Evolutionary conservation across 352 stramenopile species (phyloP).

Genomic region (Globisporangium echinulatum): DNA sequence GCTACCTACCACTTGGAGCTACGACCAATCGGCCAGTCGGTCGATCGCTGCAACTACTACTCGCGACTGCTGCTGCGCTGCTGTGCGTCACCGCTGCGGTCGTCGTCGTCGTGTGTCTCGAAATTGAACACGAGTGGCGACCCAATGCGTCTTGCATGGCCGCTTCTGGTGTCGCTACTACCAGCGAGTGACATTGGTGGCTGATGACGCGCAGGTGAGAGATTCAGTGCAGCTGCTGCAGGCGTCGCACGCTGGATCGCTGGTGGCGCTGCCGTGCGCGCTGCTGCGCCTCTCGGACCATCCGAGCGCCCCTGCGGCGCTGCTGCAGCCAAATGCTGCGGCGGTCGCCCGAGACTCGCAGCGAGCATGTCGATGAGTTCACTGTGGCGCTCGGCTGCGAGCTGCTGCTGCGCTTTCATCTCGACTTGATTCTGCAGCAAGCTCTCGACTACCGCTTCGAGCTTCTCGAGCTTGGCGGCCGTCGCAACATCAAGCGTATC

Average conservation of each 20-base stretch:
- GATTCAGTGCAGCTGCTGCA: not conserved
- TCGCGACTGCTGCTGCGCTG: no score
- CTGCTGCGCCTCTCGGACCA: no score
- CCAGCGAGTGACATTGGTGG: not conserved
- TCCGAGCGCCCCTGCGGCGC: not conserved
- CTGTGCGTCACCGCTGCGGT: not conserved
- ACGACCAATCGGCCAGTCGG: constrained; percentile 5
- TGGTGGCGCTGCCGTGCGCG: not conserved
- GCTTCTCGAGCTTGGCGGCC: constrained; percentile 36
- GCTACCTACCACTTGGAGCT: no score
- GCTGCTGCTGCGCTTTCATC: constrained; percentile 37
- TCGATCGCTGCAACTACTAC: no score
- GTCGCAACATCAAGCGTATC: constrained; percentile 14
- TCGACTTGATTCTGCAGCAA: constrained; percentile 30
- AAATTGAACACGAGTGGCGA: constrained; percentile 37
- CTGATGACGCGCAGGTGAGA: not conserved
- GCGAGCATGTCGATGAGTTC: constrained; percentile 34
- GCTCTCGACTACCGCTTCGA: constrained; percentile 36
- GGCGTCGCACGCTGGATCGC: not conserved
- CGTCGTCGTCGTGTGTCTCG: constrained; percentile 24
- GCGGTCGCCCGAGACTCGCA: not conserved
- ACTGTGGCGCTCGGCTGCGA: constrained; percentile 22
- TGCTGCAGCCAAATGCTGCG: constrained; percentile 8
- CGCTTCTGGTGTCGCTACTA: not conserved
- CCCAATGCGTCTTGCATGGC: no score